Evolutionary conservation across 2,329 filamentous ascomycete genomes (phyloP).

Genomic region (Pseudogymnoascus sp.): DNA sequence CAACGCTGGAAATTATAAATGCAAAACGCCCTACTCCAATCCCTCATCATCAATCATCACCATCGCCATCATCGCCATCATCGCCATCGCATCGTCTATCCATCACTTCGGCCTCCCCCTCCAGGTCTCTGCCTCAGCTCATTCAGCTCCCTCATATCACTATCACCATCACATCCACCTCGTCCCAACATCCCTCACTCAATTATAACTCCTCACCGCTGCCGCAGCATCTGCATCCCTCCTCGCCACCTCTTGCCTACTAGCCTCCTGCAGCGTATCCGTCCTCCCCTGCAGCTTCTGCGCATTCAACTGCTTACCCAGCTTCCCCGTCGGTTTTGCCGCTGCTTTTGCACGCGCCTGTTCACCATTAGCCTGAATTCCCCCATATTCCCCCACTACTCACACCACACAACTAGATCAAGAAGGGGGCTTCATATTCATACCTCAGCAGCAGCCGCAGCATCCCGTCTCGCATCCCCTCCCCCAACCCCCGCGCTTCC

Average conservation of each 20-base stretch:
- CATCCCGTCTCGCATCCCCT: conserved; percentile 60
- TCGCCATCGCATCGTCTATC: neutral
- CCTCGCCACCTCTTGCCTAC: conserved; percentile 55
- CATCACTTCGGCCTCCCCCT: neutral
- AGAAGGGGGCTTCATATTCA: no score
- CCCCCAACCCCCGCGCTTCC: conserved; percentile 29
- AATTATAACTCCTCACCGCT: conserved; percentile 52
- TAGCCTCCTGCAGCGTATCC: conserved; percentile 61
- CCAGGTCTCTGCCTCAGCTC: neutral
- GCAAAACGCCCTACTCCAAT: neutral
- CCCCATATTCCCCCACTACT: neutral
- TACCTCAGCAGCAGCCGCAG: conserved; percentile 81
- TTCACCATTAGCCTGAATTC: conserved; percentile 6
- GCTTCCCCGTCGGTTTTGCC: conserved; percentile 56
- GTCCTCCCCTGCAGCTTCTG: conserved; percentile 68
- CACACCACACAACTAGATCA: no score
- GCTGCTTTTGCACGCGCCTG: conserved; percentile 62
- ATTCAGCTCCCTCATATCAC: neutral
- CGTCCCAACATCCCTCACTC: conserved; percentile 13
- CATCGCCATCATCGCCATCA: neutral
- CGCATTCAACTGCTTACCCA: conserved; percentile 62
- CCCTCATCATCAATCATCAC: neutral
- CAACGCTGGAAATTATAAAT: neutral
- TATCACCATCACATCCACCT: neutral
- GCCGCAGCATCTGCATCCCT: conserved; percentile 61